Evolutionary conservation across 345 rosid genomes (phyloP).

Genomic region (Populus alba): DNA sequence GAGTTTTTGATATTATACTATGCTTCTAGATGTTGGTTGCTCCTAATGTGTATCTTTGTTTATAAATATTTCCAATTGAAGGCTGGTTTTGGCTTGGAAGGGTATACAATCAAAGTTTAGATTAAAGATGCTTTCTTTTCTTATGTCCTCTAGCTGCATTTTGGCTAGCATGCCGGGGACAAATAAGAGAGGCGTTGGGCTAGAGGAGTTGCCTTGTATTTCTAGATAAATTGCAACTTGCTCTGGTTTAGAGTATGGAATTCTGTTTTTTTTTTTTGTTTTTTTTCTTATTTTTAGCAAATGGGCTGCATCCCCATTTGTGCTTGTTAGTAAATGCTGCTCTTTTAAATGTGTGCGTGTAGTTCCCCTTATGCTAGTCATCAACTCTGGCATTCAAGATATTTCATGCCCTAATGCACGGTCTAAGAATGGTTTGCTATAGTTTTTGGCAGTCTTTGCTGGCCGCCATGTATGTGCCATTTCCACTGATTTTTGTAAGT

Average conservation of each 20-base stretch:
- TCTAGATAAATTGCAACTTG: not conserved
- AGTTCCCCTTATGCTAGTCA: not conserved
- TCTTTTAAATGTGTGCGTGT: not conserved
- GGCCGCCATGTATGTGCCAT: not conserved
- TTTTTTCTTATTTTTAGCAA: not conserved
- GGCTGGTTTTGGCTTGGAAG: not conserved
- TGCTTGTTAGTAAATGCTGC: not conserved
- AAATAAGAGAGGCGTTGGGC: not conserved
- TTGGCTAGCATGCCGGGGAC: not conserved
- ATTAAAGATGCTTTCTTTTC: not conserved
- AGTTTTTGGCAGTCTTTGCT: not conserved
- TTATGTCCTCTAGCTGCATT: not conserved
- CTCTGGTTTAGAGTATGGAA: not conserved
- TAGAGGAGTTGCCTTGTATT: not conserved
- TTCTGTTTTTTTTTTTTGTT: not conserved
- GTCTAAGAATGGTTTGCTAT: not conserved
- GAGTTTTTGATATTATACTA: not conserved
- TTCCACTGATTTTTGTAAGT: slow-evolving; percentile 9
- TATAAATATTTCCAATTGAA: not conserved
- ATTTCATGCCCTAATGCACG: not conserved
- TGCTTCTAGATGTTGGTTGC: not conserved
- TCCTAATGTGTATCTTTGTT: not conserved
- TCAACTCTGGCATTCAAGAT: not conserved
- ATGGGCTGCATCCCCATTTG: not conserved
- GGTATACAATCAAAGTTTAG: not conserved